phyloP scores from a whole-genome alignment of 768 basidiomycete species.

The Brasilioporus rufonigricans region DNA sequence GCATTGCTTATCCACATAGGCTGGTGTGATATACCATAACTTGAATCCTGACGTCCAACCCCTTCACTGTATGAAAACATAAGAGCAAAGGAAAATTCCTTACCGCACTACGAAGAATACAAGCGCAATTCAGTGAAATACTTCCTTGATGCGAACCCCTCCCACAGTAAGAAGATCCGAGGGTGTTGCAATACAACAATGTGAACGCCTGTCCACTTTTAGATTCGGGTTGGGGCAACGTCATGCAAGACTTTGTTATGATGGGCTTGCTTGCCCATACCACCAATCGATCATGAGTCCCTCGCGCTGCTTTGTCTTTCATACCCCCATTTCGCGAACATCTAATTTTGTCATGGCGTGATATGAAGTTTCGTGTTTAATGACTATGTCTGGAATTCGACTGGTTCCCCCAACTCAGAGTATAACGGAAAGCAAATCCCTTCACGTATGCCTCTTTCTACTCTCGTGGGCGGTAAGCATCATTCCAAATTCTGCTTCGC shows the following conservation, averaged over 20 bases:
- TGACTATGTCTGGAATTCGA: slow-evolving; percentile 43
- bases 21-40: background rate
- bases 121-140: slow-evolving; percentile 39
- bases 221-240: slow-evolving; percentile 42
- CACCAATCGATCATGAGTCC: slow-evolving; percentile 35
- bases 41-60: slow-evolving; percentile 1
- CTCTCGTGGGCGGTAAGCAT: slow-evolving; percentile 36
- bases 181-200: background rate
- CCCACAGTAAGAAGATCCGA: slow-evolving; percentile 28
- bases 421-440: slow-evolving; percentile 38
- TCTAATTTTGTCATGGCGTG: slow-evolving; percentile 4
- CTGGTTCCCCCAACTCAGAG: slow-evolving; percentile 35
- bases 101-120: slow-evolving; percentile 42
- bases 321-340: background rate
- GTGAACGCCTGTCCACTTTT: background rate
- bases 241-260: slow-evolving; percentile 41
- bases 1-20: slow-evolving; percentile 11
- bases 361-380: slow-evolving; percentile 40
- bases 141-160: slow-evolving; percentile 48
- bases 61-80: slow-evolving; percentile 46
- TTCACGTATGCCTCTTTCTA: slow-evolving; percentile 40
- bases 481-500: background rate
- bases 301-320: background rate
- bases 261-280: slow-evolving; percentile 36
- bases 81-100: slow-evolving; percentile 35